Evolutionary conservation across 495 filamentous ascomycete species (phyloP).

Genomic region (Hypomontagnella monticulosa): DNA sequence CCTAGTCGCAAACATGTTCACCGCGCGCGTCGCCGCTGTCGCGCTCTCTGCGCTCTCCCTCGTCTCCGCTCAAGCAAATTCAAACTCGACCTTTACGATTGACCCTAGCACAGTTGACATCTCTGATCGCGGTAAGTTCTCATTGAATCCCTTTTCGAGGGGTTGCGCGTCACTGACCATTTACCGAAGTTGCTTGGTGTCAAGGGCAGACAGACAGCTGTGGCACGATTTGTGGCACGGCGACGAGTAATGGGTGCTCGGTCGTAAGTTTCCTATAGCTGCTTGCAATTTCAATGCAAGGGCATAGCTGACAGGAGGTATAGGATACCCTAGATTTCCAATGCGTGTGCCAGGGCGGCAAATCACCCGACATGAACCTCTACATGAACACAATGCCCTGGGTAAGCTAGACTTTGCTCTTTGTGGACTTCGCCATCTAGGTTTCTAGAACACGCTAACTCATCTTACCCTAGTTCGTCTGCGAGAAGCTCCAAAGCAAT

Average conservation of each 20-base stretch:
- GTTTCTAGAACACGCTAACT: constrained; percentile 8
- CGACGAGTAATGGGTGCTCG: constrained; percentile 44
- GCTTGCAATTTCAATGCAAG: background rate
- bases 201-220: constrained; percentile 46
- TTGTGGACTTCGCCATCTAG: background rate
- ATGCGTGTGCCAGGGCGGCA: constrained; percentile 48
- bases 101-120: constrained; percentile 41
- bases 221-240: constrained; percentile 45
- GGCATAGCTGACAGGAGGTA: constrained; percentile 17
- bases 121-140: constrained; percentile 38
- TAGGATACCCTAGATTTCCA: constrained; percentile 45
- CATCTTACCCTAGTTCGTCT: constrained; percentile 44
- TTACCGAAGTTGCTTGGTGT: constrained; percentile 50
- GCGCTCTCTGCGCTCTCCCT: constrained; percentile 47
- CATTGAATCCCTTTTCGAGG: background rate
- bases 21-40: constrained; percentile 40
- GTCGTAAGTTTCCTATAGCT: constrained; percentile 37
- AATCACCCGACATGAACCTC: constrained; percentile 48
- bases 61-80: constrained; percentile 47
- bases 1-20: constrained; percentile 41
- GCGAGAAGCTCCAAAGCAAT: constrained; percentile 45
- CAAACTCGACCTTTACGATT: constrained; percentile 48
- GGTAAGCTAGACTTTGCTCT: constrained; percentile 29
- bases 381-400: constrained; percentile 50
- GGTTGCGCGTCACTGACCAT: constrained; percentile 15